phyloP scores from a whole-genome alignment of 805 yeast genomes.

The Yamadazyma philogaea region DNA sequence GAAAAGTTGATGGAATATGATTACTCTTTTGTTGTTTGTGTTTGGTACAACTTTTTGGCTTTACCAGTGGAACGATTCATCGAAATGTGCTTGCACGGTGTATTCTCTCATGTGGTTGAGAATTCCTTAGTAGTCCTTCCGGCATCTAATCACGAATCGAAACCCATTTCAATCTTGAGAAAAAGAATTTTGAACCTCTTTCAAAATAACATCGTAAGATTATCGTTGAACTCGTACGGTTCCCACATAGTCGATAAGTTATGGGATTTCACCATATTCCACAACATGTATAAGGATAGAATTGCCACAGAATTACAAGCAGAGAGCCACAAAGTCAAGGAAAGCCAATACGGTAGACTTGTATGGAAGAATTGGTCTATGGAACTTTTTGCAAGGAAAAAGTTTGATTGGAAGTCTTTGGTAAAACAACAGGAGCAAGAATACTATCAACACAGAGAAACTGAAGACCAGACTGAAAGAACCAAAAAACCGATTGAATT shows the following conservation, averaged over 20 bases:
- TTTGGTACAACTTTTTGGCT: constrained; percentile 58
- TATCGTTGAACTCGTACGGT: constrained; percentile 84
- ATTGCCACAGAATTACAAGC: constrained; percentile 65
- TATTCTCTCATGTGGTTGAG: constrained; percentile 86
- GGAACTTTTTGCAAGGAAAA: constrained; percentile 72
- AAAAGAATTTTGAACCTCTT: constrained; percentile 68
- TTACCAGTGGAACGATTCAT: constrained; percentile 59
- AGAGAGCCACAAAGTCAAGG: constrained; percentile 68
- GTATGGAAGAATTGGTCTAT: constrained; percentile 96
- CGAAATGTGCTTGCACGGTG: constrained; percentile 84
- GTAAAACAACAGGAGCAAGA: constrained; percentile 47
- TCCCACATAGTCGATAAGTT: constrained; percentile 85
- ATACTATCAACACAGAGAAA: constrained; percentile 17
- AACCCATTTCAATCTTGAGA: constrained; percentile 51
- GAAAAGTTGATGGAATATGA: constrained; percentile 74
- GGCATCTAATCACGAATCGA: constrained; percentile 24
- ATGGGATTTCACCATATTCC: constrained; percentile 73
- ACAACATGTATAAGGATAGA: constrained; percentile 83
- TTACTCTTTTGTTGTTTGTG: constrained; percentile 51
- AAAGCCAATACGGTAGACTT: constrained; percentile 78
- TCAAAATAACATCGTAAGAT: constrained; percentile 49
- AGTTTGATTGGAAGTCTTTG: constrained; percentile 76
- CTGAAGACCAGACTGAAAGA: constrained; percentile 16
- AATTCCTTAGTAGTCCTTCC: constrained; percentile 46
- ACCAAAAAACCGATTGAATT: constrained; percentile 39